Evolutionary conservation across 306 rosid genomes (phyloP), one percentile per base, ranked within the genome.

Genomic region (Luffa acutangula): DNA sequence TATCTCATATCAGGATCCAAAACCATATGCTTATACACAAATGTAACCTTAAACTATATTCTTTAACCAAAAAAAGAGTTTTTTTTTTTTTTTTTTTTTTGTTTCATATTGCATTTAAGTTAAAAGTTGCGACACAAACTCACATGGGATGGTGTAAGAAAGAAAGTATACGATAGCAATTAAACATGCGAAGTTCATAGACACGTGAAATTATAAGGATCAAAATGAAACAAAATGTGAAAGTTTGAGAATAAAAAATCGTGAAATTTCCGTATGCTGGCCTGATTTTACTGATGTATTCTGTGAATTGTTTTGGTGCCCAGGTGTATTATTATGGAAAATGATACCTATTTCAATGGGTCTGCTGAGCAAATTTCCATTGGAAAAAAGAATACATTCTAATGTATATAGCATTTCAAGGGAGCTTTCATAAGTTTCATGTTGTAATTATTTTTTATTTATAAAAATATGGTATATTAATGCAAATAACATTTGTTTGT

Each of bases 321-420:
- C 87, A 93, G 98, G 98, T 91, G 84, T 90, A 86, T 78, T 80
- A 67, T 83, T 82, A 75, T 52, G 84, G 90, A 63, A 85, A 85
- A 75, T 75, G 83, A 84, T 73, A 79, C 57, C 76, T 18, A 75
- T 31, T 52, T 75, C 77, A 43, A 82, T 65, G 7, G 75, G 65
- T 80, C 52, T 31, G 77, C 25, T 46, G 12, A 21, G 13, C 43
- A 46, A 46, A 73, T 73, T 31, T 52, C 25, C 45, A 14, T 48
- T 17, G 57, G 6, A 49, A 45, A 48, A 45, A 72, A 25, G 4
- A 14, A 7, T 12, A n/a, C 33, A 43, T 70, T 42, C 54, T 43
- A 21, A 25, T 70, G 54, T 70, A 70, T 11, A 41, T 43, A 71
- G 12, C 36, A 25, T 43, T 25, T 13, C 17, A 31, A 7, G 9